Evolutionary conservation across 2,329 filamentous ascomycete genomes (phyloP).

Genomic region (Ceratocystis variospora): DNA sequence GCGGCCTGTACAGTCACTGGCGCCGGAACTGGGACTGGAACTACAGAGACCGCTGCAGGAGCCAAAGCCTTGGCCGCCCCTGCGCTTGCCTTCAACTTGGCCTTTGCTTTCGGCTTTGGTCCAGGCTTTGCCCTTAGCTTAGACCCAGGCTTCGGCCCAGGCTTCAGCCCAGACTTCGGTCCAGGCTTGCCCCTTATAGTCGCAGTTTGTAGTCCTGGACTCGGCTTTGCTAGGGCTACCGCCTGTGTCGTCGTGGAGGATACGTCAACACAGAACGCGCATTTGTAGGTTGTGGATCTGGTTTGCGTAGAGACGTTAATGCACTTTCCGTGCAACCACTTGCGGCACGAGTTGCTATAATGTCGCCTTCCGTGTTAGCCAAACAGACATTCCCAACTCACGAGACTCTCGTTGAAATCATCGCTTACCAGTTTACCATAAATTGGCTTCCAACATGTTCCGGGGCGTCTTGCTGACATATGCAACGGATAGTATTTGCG

Average conservation of each 20-base stretch:
- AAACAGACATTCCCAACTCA: not conserved
- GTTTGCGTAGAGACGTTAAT: slow-evolving; percentile 44
- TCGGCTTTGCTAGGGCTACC: slow-evolving; percentile 26
- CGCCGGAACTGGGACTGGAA: not conserved
- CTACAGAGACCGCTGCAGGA: too few species aligned
- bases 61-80: not conserved
- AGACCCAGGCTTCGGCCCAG: not conserved
- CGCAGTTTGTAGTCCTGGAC: slow-evolving; percentile 23
- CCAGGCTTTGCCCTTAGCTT: not conserved
- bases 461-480: slow-evolving; percentile 36
- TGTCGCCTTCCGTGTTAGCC: slow-evolving; percentile 8
- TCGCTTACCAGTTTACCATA: slow-evolving; percentile 49
- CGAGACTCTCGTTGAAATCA: not conserved
- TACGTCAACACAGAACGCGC: slow-evolving; percentile 48
- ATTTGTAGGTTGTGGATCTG: slow-evolving; percentile 49
- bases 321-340: slow-evolving; percentile 51
- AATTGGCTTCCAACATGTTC: slow-evolving; percentile 34
- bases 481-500: slow-evolving; percentile 35
- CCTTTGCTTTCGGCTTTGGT: not conserved
- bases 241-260: slow-evolving; percentile 35
- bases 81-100: not conserved
- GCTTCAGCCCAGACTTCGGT: not conserved
- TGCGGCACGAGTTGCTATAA: slow-evolving; percentile 47
- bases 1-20: not conserved
- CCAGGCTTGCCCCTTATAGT: not conserved